These are phyloP conservation scores for Ophiosphaerella korrae DNA, from an alignment of 2,329 filamentous ascomycete genomes.

Conservation along the genomic window DNA sequence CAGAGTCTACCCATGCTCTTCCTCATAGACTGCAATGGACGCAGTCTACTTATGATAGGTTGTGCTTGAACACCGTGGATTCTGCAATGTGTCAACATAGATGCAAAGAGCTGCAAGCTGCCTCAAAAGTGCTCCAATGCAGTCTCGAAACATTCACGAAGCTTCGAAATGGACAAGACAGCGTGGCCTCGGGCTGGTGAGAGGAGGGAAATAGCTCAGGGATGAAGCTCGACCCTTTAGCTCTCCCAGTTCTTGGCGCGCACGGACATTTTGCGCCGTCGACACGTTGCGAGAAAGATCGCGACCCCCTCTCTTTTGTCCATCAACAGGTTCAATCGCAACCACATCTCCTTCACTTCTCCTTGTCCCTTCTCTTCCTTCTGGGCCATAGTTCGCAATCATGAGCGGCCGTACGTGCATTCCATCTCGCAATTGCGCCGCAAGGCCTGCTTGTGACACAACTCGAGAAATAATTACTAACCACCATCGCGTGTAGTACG, in stretches of 20 bases:
- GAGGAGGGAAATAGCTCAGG: constrained; percentile 26
- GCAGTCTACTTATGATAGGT: neutral
- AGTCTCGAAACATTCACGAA: constrained; percentile 5
- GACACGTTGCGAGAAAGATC: constrained; percentile 40
- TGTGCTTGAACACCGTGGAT: no score
- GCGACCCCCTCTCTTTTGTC: constrained; percentile 36
- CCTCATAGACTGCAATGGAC: neutral
- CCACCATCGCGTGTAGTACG: constrained; percentile 68
- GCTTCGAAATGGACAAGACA: constrained; percentile 18
- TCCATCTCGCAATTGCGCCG: constrained; percentile 31
- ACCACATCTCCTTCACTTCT: constrained; percentile 34
- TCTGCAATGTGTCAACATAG: neutral
- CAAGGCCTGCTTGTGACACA: constrained; percentile 13
- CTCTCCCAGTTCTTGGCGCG: constrained; percentile 11
- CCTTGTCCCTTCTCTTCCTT: constrained; percentile 41
- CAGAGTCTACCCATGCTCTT: no score
- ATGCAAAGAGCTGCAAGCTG: no score
- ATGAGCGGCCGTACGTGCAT: constrained; percentile 64
- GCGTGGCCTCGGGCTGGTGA: constrained; percentile 27
- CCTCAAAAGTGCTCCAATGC: no score
- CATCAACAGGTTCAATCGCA: constrained; percentile 34
- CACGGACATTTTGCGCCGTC: constrained; percentile 27
- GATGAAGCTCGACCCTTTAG: constrained; percentile 25
- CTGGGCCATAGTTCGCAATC: constrained; percentile 50
- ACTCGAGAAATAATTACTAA: constrained; percentile 23